phyloP scores from a whole-genome alignment of 192 early-diverging fungal species.

The Glomus cerebriforme region DNA sequence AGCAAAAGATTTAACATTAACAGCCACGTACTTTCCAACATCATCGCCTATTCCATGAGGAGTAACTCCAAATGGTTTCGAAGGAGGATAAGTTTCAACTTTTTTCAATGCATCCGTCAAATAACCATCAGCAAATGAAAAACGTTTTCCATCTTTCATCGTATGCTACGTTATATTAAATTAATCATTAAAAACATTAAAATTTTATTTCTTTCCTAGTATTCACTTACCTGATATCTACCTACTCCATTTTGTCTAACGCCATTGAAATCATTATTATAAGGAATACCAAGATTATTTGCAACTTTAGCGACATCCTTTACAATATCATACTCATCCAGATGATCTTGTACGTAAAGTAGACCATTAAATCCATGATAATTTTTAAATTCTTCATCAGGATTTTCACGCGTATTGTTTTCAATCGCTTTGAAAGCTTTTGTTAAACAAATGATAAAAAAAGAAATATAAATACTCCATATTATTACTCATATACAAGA shows the following conservation, averaged over 20 bases:
- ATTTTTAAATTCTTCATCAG: background rate
- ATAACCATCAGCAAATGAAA: background rate
- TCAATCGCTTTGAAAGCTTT: background rate
- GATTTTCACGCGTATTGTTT: background rate
- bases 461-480: background rate
- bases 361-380: slow-evolving; percentile 7
- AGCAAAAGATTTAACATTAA: background rate
- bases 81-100: background rate
- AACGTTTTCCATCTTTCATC: background rate
- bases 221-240: background rate
- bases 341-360: background rate
- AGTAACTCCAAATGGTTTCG: background rate
- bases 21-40: background rate
- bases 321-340: background rate
- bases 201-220: background rate
- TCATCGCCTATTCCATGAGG: background rate
- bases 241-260: background rate
- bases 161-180: background rate
- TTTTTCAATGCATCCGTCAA: background rate
- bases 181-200: background rate
- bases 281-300: background rate
- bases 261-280: background rate
- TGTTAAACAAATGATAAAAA: background rate
- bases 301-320: background rate
- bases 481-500: background rate